Percentiles rank a stretch among this genome's conserved stretches.
phyloP scores from a whole-genome alignment of 345 rosid species.

The Populus simonii region DNA sequence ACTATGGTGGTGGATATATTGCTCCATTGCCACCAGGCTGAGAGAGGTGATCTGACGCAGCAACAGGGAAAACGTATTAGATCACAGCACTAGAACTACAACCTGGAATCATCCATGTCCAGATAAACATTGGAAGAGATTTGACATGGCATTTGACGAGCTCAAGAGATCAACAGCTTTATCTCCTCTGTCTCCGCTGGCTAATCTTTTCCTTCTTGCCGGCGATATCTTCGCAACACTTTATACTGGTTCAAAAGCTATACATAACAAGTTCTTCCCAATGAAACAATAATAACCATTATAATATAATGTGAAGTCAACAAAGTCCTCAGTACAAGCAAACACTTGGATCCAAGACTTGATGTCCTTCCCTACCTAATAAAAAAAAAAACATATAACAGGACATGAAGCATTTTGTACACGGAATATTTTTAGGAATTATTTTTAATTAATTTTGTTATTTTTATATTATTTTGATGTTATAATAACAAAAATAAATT shows the following conservation, averaged over 20 bases:
- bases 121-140: conserved; percentile 96
- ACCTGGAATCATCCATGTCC: conserved; percentile 99
- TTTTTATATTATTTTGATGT: too few species aligned
- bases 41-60: conserved; percentile 92
- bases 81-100: conserved; percentile 91
- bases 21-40: conserved; percentile 90
- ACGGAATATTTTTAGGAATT: too few species aligned
- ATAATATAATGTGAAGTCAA: too few species aligned
- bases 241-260: conserved; percentile 96
- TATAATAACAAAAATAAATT: too few species aligned
- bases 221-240: conserved; percentile 99
- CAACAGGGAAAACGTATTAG: conserved; percentile 85
- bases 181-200: conserved; percentile 80
- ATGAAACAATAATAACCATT: too few species aligned
- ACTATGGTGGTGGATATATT: conserved; percentile 52
- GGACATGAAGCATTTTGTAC: too few species aligned
- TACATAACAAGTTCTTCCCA: conserved; percentile 89
- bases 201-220: conserved; percentile 90
- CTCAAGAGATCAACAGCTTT: conserved; percentile 86
- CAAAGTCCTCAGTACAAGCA: too few species aligned
- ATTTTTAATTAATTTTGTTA: too few species aligned
- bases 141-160: conserved; percentile 87
- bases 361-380: too few species aligned
- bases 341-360: too few species aligned
- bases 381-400: too few species aligned